phyloP scores from a whole-genome alignment of 768 basidiomycete genomes.

The Terana coerulea region DNA sequence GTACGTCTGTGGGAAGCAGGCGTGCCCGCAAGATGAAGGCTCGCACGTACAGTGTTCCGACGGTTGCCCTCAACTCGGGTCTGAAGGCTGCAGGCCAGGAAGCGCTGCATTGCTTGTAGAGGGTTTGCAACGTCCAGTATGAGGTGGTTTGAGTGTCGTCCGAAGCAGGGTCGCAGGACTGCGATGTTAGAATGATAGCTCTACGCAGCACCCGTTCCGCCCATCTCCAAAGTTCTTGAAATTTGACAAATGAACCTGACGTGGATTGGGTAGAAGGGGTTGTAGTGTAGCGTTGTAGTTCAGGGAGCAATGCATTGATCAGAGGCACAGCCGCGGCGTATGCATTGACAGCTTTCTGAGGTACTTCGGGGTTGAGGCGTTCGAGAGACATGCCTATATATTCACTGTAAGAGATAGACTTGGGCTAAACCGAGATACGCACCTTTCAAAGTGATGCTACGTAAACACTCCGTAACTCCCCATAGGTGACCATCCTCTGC shows the following conservation, averaged over 20 bases:
- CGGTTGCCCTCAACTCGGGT: constrained; percentile 65
- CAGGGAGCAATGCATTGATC: constrained; percentile 44
- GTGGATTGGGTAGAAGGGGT: constrained; percentile 29
- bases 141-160: constrained; percentile 14
- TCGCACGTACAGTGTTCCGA: constrained; percentile 69
- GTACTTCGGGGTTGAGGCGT: constrained; percentile 45
- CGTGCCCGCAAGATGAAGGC: constrained; percentile 55
- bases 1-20: constrained; percentile 15
- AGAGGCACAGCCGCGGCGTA: constrained; percentile 57
- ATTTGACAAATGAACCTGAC: constrained; percentile 48
- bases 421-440: constrained; percentile 14
- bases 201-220: constrained; percentile 79
- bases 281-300: constrained; percentile 33
- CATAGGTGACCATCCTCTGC: constrained; percentile 62
- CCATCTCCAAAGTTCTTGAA: constrained; percentile 87
- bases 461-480: constrained; percentile 68
- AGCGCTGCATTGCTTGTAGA: constrained; percentile 56
- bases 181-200: constrained; percentile 61
- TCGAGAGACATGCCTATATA: constrained; percentile 76
- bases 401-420: constrained; percentile 1
- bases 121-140: constrained; percentile 61
- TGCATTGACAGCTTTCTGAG: constrained; percentile 46
- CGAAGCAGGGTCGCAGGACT: constrained; percentile 31
- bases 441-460: constrained; percentile 81
- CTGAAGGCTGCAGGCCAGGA: constrained; percentile 83